These are phyloP conservation scores for Torulaspora microellipsoides DNA, from an alignment of 805 yeast species.

Conservation along the genomic window DNA sequence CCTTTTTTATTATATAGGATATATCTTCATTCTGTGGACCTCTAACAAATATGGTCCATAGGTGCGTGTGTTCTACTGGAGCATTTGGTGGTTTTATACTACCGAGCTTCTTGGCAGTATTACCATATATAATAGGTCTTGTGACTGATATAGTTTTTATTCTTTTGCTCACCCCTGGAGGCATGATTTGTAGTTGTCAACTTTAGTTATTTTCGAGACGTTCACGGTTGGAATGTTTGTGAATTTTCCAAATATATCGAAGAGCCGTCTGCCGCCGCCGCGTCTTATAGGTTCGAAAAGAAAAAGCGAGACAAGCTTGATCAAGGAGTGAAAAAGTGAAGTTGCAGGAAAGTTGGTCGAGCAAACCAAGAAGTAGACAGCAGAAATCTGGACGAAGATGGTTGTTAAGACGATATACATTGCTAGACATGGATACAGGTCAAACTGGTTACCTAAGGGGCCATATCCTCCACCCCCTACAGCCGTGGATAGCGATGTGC, in stretches of 20 bases:
- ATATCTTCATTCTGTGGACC: conserved; percentile 79
- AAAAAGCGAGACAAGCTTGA: background rate
- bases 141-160: conserved; percentile 59
- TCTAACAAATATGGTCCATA: conserved; percentile 88
- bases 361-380: no score
- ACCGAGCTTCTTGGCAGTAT: conserved; percentile 65
- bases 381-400: conserved; percentile 33
- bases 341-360: no score
- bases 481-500: conserved; percentile 85
- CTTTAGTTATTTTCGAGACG: background rate
- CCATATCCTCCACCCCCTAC: conserved; percentile 83
- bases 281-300: background rate
- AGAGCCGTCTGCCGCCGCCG: background rate
- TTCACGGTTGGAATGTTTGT: background rate
- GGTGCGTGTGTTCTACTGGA: conserved; percentile 89
- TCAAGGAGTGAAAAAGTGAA: no score
- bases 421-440: conserved; percentile 84
- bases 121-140: conserved; percentile 79
- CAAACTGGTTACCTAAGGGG: conserved; percentile 68
- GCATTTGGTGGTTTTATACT: conserved; percentile 53
- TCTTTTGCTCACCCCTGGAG: conserved; percentile 27
- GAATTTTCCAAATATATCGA: background rate
- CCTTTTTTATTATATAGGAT: conserved; percentile 78
- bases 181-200: conserved; percentile 14
- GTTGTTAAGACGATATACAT: conserved; percentile 56